A percentile compares a stretch with the other conserved stretches of the same genome.
Conservation (phyloP, 345 rosid species). For the Pugionium cornutum region DNA sequence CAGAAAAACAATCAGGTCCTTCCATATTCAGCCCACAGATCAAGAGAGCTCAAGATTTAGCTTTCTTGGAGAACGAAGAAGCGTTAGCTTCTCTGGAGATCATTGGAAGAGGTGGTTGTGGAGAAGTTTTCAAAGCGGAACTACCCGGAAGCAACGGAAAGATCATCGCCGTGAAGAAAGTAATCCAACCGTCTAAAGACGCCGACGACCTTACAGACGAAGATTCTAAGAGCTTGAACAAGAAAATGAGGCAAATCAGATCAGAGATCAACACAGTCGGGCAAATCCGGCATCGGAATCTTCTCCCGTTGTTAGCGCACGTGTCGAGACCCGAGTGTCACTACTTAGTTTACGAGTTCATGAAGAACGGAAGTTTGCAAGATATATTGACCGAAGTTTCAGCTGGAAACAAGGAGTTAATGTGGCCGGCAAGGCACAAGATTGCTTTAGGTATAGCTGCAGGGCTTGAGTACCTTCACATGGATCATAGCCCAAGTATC, state of each 20-base stretch:
- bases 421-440: conserved; percentile 69
- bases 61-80: conserved; percentile 81
- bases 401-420: conserved; percentile 53
- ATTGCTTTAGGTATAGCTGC: conserved; percentile 78
- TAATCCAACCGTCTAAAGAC: conserved; percentile 72
- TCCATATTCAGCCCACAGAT: conserved; percentile 76
- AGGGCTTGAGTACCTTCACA: conserved; percentile 89
- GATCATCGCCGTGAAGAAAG: conserved; percentile 74
- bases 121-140: conserved; percentile 81
- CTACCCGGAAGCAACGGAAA: conserved; percentile 70
- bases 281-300: conserved; percentile 76
- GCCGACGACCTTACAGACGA: conserved; percentile 66
- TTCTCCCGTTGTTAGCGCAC: conserved; percentile 80
- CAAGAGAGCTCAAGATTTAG: conserved; percentile 72
- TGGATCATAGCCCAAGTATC: conserved; percentile 60
- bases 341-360: conserved; percentile 73
- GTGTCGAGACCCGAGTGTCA: conserved; percentile 75
- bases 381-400: conserved; percentile 51
- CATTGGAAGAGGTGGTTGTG: conserved; percentile 91
- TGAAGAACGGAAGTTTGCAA: conserved; percentile 94
- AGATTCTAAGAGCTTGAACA: conserved; percentile 60
- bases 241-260: conserved; percentile 78
- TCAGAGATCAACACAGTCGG: conserved; percentile 86
- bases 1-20: conserved; percentile 53
- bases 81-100: conserved; percentile 49